Conservation (phyloP, 2,329 filamentous ascomycete species). For the Pestalotiopsis sp. region DNA sequence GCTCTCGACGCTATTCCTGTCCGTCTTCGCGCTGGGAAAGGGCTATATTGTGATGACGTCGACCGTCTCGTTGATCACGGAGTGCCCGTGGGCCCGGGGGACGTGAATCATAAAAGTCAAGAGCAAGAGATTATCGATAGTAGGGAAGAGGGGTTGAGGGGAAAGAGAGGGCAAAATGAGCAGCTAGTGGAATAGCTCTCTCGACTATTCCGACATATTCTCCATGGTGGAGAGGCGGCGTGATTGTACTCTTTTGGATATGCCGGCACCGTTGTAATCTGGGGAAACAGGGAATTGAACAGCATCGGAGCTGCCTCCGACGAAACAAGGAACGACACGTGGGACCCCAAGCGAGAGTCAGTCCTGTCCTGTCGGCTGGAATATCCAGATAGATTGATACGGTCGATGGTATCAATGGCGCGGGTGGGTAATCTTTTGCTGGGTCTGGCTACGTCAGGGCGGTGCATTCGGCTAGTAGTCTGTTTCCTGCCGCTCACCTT, state of each 20-base stretch:
- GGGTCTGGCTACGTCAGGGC: not conserved
- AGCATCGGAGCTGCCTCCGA: no score
- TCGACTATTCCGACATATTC: not conserved
- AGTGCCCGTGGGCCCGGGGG: not conserved
- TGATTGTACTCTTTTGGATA: not conserved
- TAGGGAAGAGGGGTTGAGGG: not conserved
- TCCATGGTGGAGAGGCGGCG: not conserved
- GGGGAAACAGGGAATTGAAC: no score
- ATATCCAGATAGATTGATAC: not conserved
- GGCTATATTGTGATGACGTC: not conserved
- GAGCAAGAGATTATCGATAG: not conserved
- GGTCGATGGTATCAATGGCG: not conserved
- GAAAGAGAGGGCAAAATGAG: not conserved
- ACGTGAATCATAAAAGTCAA: not conserved
- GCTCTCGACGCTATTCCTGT: no score
- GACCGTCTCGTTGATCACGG: not conserved
- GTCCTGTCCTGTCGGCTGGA: no score
- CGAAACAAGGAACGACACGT: no score
- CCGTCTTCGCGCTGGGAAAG: no score
- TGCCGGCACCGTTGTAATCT: no score
- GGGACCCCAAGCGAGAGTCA: no score
- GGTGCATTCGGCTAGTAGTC: not conserved
- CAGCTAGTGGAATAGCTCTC: not conserved
- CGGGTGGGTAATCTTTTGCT: not conserved
- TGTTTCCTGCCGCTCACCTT: not conserved